Evolutionary conservation across 2,329 filamentous ascomycete genomes (phyloP).

Genomic region (Arthrobotrys musiformis): DNA sequence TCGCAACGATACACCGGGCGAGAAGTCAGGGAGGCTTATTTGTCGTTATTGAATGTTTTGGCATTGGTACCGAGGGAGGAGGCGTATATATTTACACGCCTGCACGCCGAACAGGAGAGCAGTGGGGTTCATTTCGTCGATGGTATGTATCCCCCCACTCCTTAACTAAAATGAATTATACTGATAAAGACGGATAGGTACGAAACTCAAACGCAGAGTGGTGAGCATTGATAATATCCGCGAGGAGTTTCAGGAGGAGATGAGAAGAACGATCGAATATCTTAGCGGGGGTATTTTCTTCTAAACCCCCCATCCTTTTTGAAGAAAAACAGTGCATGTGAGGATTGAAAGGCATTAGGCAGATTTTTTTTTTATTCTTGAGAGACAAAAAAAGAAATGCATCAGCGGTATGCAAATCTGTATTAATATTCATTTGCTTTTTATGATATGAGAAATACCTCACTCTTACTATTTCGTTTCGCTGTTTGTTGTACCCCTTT

Average conservation of each 20-base stretch:
- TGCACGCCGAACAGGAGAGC: constrained; percentile 64
- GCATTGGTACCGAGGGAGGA: constrained; percentile 85
- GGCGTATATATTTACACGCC: constrained; percentile 77
- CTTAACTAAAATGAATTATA: too few species aligned
- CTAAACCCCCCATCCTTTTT: too few species aligned
- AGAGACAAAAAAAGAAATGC: not conserved
- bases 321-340: too few species aligned
- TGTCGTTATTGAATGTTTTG: constrained; percentile 92
- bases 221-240: constrained; percentile 86
- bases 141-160: too few species aligned
- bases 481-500: not conserved
- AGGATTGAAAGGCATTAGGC: too few species aligned
- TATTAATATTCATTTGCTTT: constrained; percentile 10
- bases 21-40: constrained; percentile 77
- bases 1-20: constrained; percentile 65
- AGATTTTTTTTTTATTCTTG: not conserved
- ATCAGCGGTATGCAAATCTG: constrained; percentile 8
- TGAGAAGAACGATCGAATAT: constrained; percentile 71
- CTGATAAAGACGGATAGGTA: too few species aligned
- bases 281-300: constrained; percentile 75
- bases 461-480: not conserved
- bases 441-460: not conserved
- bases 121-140: constrained; percentile 57
- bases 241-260: constrained; percentile 86
- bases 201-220: constrained; percentile 73